Conservation (phyloP, 768 basidiomycete species). For the Calocybe gangraenosa region DNA sequence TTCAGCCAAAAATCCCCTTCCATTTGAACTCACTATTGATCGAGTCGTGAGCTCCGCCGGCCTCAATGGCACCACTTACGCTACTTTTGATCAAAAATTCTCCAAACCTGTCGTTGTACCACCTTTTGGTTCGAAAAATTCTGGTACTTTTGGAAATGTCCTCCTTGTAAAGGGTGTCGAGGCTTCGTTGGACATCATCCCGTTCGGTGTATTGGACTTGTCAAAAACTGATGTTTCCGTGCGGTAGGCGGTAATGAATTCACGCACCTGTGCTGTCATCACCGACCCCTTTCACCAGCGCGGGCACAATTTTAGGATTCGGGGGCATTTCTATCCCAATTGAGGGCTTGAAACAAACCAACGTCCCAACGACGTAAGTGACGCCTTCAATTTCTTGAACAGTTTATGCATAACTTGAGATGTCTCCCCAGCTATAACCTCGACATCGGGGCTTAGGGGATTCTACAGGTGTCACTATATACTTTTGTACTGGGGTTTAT, state of each 20-base stretch:
- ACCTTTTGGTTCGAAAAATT: conserved; percentile 48
- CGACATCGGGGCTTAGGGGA: no score
- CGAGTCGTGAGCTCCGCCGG: conserved; percentile 38
- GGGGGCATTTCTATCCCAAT: conserved; percentile 32
- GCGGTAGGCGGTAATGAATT: conserved; percentile 32
- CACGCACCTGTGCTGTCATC: not conserved
- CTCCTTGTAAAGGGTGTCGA: conserved; percentile 48
- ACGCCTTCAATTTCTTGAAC: no score
- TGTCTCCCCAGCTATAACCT: no score
- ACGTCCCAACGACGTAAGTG: conserved; percentile 33
- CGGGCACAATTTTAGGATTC: conserved; percentile 25
- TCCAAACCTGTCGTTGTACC: conserved; percentile 46
- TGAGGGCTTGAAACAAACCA: conserved; percentile 28
- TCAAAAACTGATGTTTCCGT: conserved; percentile 31
- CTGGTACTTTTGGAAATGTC: conserved; percentile 54
- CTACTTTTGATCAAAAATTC: conserved; percentile 58
- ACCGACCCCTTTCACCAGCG: conserved; percentile 16
- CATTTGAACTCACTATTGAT: conserved; percentile 43
- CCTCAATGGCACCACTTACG: conserved; percentile 50
- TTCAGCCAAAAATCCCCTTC: conserved; percentile 38
- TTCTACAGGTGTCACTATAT: no score
- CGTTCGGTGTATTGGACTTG: conserved; percentile 50
- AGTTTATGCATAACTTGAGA: no score
- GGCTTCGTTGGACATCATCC: conserved; percentile 50
- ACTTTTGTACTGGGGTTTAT: no score